These are phyloP conservation scores for Saccharomycopsis crataegensis DNA, from an alignment of 1,139 yeast genomes.

Conservation along the genomic window DNA sequence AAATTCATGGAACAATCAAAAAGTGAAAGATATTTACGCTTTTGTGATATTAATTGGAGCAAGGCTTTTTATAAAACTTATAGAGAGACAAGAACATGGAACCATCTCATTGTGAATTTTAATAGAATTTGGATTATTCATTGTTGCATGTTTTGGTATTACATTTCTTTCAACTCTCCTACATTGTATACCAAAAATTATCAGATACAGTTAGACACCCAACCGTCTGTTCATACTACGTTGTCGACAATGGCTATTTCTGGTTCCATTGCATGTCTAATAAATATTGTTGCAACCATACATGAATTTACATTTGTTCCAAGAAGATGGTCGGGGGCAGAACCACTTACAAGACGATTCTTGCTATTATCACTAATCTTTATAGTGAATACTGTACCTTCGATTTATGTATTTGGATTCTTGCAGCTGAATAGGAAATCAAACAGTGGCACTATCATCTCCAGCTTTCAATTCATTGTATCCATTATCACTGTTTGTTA, in stretches of 20 bases:
- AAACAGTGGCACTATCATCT: slow-evolving; percentile 39
- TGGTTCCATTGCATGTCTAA: slow-evolving; percentile 59
- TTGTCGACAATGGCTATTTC: slow-evolving; percentile 64
- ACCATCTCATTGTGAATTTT: slow-evolving; percentile 68
- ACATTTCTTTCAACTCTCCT: slow-evolving; percentile 71
- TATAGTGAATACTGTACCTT: slow-evolving; percentile 49
- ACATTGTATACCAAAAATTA: slow-evolving; percentile 63
- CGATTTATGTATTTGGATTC: slow-evolving; percentile 50
- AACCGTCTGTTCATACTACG: slow-evolving; percentile 57
- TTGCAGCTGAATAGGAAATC: slow-evolving; percentile 48
- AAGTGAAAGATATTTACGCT: slow-evolving; percentile 37
- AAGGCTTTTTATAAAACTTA: slow-evolving; percentile 65
- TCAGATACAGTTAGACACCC: slow-evolving; percentile 48
- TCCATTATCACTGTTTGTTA: slow-evolving; percentile 56
- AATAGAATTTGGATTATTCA: slow-evolving; percentile 83
- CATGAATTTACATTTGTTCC: slow-evolving; percentile 65
- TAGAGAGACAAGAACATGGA: slow-evolving; percentile 68
- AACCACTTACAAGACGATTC: slow-evolving; percentile 39
- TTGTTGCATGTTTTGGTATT: slow-evolving; percentile 72
- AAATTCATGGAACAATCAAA: slow-evolving; percentile 39
- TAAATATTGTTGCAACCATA: slow-evolving; percentile 55
- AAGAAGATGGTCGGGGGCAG: slow-evolving; percentile 60
- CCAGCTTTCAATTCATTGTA: slow-evolving; percentile 51
- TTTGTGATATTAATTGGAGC: slow-evolving; percentile 55
- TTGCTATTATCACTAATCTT: slow-evolving; percentile 38